Conservation (phyloP, 345 rosid species). For the Clarkia xantiana region DNA sequence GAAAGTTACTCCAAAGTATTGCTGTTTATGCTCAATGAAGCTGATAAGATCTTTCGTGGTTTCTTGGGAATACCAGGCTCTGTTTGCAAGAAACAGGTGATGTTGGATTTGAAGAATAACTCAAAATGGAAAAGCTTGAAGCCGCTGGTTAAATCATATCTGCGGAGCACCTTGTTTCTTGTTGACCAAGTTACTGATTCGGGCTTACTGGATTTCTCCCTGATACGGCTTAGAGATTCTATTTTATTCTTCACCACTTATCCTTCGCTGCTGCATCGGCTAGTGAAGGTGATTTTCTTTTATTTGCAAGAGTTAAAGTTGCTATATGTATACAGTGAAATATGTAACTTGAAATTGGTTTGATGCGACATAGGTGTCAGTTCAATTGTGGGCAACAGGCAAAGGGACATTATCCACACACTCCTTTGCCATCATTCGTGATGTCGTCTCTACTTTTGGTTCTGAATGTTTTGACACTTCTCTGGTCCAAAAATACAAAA, state of each 20-base stretch:
- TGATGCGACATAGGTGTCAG: slow-evolving; percentile 32
- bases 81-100: slow-evolving; percentile 36
- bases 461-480: slow-evolving; percentile 48
- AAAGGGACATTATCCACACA: slow-evolving; percentile 36
- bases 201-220: slow-evolving; percentile 39
- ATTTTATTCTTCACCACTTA: slow-evolving; percentile 44
- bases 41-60: slow-evolving; percentile 41
- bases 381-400: slow-evolving; percentile 75
- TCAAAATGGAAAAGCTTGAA: slow-evolving; percentile 53
- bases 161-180: slow-evolving; percentile 61
- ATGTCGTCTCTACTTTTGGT: slow-evolving; percentile 38
- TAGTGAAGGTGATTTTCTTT: slow-evolving; percentile 58
- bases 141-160: slow-evolving; percentile 61
- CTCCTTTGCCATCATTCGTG: slow-evolving; percentile 47
- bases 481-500: slow-evolving; percentile 48
- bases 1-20: slow-evolving; percentile 38
- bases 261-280: slow-evolving; percentile 40
- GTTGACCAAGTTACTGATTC: slow-evolving; percentile 53
- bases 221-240: slow-evolving; percentile 47
- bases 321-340: not conserved
- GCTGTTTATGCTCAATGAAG: slow-evolving; percentile 49
- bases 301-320: not conserved
- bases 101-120: slow-evolving; percentile 50
- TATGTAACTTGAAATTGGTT: not conserved
- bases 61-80: slow-evolving; percentile 49